phyloP scores from a whole-genome alignment of 1,139 yeast genomes.

The Sugiyamaella grinbergsii region DNA sequence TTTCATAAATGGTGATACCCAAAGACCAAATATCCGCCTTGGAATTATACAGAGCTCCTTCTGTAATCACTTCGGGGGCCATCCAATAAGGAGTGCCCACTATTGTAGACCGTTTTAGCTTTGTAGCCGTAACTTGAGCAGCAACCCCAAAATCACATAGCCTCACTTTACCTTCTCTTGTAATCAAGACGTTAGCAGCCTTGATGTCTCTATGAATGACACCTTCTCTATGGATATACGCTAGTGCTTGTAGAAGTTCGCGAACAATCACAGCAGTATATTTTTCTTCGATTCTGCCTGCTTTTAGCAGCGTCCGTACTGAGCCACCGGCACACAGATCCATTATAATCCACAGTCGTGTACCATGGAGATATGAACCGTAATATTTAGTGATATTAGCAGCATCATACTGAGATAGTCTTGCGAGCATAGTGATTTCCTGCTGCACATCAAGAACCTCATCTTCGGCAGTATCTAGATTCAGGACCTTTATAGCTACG shows the following conservation, averaged over 20 bases:
- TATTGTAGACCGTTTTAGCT: constrained; percentile 84
- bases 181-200: constrained; percentile 71
- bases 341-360: constrained; percentile 96
- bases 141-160: constrained; percentile 84
- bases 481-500: constrained; percentile 90
- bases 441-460: constrained; percentile 94
- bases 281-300: constrained; percentile 86
- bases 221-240: constrained; percentile 73
- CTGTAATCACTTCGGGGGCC: constrained; percentile 98
- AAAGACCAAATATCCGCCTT: constrained; percentile 93
- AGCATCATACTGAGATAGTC: constrained; percentile 73
- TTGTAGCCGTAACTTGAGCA: constrained; percentile 68
- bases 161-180: constrained; percentile 61
- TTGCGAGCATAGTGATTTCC: constrained; percentile 84
- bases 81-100: constrained; percentile 99
- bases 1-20: constrained; percentile 91
- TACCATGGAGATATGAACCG: constrained; percentile 83
- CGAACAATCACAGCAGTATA: constrained; percentile 80
- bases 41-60: constrained; percentile 81
- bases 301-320: constrained; percentile 78
- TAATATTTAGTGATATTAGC: constrained; percentile 85
- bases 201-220: constrained; percentile 78
- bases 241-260: constrained; percentile 75
- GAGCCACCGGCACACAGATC: constrained; percentile 98
- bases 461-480: constrained; percentile 89